A percentile compares a stretch with the other conserved stretches of the same genome.
These are phyloP conservation scores for Abrus precatorius DNA, from an alignment of 306 rosid species.

Conservation along the genomic window DNA sequence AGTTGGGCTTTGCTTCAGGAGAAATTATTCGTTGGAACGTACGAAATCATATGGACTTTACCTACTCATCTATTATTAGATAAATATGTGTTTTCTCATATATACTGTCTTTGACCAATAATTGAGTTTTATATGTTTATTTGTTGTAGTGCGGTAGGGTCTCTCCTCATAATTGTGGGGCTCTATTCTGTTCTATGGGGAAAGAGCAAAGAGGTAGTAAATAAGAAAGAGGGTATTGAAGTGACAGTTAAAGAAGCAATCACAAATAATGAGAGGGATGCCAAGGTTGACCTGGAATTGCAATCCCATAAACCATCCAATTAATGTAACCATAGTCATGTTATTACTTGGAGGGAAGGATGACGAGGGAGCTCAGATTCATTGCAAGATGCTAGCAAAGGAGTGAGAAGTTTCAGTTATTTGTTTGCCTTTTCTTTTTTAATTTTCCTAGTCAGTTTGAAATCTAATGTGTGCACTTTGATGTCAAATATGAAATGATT, in stretches of 20 bases:
- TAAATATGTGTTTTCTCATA: background rate
- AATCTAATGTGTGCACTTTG: background rate
- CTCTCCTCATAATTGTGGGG: constrained; percentile 66
- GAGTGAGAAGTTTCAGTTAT: background rate
- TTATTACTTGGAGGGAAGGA: background rate
- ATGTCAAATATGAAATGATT: constrained; percentile 4
- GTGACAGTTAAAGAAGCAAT: background rate
- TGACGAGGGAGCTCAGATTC: background rate
- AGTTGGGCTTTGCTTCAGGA: constrained; percentile 84
- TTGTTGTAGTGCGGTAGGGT: constrained; percentile 65
- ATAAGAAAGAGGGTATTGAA: background rate
- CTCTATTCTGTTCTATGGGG: constrained; percentile 88
- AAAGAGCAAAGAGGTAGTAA: constrained; percentile 66
- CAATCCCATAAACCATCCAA: constrained; percentile 41
- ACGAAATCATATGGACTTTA: constrained; percentile 24
- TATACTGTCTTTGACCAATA: no score
- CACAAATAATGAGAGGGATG: constrained; percentile 19
- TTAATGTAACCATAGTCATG: background rate
- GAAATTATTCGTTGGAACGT: constrained; percentile 82
- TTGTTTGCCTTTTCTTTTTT: background rate
- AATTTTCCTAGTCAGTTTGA: background rate
- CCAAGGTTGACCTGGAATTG: constrained; percentile 53
- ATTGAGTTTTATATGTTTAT: background rate
- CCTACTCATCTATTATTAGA: background rate
- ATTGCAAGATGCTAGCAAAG: background rate